Conservation (phyloP, 495 filamentous ascomycete species). For the Talaromyces nanjingensis region DNA sequence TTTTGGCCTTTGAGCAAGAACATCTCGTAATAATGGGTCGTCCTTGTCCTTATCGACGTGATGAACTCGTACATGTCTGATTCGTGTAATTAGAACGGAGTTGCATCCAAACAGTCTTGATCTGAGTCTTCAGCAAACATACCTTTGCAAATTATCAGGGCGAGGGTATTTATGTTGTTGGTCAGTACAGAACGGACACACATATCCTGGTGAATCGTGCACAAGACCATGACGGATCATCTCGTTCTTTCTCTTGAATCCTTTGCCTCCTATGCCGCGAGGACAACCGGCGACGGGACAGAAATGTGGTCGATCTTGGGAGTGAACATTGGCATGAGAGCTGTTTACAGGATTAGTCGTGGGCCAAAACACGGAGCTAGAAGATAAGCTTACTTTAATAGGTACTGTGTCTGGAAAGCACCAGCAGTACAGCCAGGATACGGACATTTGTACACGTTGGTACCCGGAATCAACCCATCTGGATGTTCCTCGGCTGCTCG, state of each 20-base stretch:
- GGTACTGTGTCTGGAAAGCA: constrained; percentile 90
- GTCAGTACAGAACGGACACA: constrained; percentile 95
- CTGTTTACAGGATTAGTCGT: too few relatives aligned
- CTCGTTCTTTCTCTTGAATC: constrained; percentile 98
- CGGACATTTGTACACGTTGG: constrained; percentile 50
- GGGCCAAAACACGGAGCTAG: neutral
- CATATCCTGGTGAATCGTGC: constrained; percentile 90
- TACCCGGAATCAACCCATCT: constrained; percentile 20
- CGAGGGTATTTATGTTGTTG: constrained; percentile 94
- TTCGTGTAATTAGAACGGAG: neutral
- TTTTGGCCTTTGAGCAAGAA: constrained; percentile 75
- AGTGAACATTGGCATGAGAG: constrained; percentile 97
- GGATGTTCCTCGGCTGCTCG: constrained; percentile 14
- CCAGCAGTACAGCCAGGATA: constrained; percentile 69
- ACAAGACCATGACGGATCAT: constrained; percentile 98
- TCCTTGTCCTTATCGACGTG: constrained; percentile 83
- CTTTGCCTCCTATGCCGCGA: constrained; percentile 76
- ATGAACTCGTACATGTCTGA: constrained; percentile 81
- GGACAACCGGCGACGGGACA: constrained; percentile 77
- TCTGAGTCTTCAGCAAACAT: constrained; percentile 15
- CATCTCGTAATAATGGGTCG: constrained; percentile 69
- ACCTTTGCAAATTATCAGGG: constrained; percentile 97
- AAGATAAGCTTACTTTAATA: constrained; percentile 55
- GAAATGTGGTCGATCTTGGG: constrained; percentile 82
- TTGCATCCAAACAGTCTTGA: neutral